A percentile compares a stretch with the other conserved stretches of the same genome.
Conservation (phyloP, 1,284 basidiomycete species). For the Leccinum subatratum region DNA sequence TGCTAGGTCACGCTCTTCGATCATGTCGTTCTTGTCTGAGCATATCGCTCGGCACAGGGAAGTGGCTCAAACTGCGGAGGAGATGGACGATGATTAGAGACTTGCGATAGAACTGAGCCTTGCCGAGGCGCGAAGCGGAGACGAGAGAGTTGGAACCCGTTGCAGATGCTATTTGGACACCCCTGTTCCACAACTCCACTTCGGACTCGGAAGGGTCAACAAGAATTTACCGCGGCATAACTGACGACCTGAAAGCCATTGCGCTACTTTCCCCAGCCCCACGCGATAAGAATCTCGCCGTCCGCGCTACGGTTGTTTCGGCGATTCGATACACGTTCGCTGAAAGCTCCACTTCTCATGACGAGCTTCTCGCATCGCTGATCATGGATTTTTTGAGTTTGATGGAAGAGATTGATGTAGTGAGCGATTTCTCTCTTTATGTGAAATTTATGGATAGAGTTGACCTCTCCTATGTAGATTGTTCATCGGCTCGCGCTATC, state of each 20-base stretch:
- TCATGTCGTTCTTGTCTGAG: conserved; percentile 15
- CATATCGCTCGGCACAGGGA: conserved; percentile 13
- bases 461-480: conserved; percentile 46
- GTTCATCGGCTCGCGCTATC: conserved; percentile 85
- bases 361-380: conserved; percentile 63
- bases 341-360: conserved; percentile 39
- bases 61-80: conserved; percentile 21
- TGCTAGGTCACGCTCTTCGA: conserved; percentile 5
- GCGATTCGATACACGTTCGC: conserved; percentile 93
- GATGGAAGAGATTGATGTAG: conserved; percentile 81
- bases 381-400: conserved; percentile 88
- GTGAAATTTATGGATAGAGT: neutral
- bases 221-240: conserved; percentile 92
- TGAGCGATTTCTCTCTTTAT: conserved; percentile 36
- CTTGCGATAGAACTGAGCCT: conserved; percentile 55
- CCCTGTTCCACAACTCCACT: conserved; percentile 81
- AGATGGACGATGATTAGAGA: conserved; percentile 49
- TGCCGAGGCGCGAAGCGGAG: conserved; percentile 47
- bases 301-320: conserved; percentile 86
- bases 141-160: conserved; percentile 66
- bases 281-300: conserved; percentile 59
- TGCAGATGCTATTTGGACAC: conserved; percentile 85
- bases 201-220: conserved; percentile 81
- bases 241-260: conserved; percentile 86
- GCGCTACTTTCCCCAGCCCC: conserved; percentile 86